Base-by-base conservation (phyloP, 176 grass and related monocot genomes). In the Triticum dicoccoides region DNA sequence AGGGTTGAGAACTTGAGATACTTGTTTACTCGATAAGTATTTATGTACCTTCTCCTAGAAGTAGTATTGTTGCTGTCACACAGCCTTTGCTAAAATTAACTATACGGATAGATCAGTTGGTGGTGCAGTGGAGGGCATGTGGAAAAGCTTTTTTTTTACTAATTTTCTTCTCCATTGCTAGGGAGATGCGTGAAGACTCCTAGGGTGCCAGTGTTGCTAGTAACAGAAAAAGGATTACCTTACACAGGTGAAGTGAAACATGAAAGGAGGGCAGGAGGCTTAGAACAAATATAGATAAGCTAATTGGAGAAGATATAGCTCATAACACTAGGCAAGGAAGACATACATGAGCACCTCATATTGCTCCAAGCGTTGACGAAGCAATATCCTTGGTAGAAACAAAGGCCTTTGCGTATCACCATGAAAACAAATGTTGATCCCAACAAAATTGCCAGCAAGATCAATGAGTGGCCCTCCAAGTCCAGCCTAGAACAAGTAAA, bases 391-490 rank as follows among this genome's bases (percentile, higher is more conserved):
- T 8, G 77, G 3, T 44, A 86, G 67, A 56, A 59, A 86, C 67
- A 35, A 70, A 73, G 8, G 7, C 32, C 20, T 69, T 69, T 1
- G 8, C 0, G 41, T 18, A 5, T 69, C 66, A 35, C 33, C 7
- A 69, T 32, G 7, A 37, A 34, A 37, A 69, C 32, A 20, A 72
- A 35, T 68, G 54, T 25, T 86, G 5, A 86, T 34, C 17, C 84
- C 84, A 14, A 80, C 0, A 86, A 86, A 73, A 6, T 30, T 27
- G 0, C n/a, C 8, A 73, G 65, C 18, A 0, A 9, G 66, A 6
- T 17, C 24, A 17, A 86, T 6, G 63, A 86, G 66, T 34, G 66
- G 65, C 12, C 85, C 77, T 86, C 85, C 85, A 80, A 86, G 38
- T 73, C 70, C 77, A 72, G 77, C 77, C 84, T 86, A 69, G 32